Conservation (phyloP, 805 yeast species). For the Saccharomyces kudriavzevii region DNA sequence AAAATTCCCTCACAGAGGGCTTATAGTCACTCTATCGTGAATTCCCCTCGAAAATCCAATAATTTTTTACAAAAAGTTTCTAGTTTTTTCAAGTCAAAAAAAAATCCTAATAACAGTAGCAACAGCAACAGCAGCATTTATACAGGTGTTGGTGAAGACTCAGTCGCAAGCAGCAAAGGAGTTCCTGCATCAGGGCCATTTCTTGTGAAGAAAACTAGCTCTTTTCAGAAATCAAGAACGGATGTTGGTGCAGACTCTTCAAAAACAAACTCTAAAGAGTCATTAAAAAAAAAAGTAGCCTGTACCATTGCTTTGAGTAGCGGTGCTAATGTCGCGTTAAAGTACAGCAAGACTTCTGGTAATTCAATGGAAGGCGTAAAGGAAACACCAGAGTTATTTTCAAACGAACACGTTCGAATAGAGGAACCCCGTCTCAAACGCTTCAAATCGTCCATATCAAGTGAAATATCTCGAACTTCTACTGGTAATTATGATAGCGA, state of each 20-base stretch:
- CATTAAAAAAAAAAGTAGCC: conserved; percentile 1
- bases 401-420: background rate
- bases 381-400: background rate
- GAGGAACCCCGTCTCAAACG: conserved; percentile 17
- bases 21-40: background rate
- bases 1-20: background rate
- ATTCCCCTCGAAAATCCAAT: conserved; percentile 2
- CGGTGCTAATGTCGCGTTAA: background rate
- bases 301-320: background rate
- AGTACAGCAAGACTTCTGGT: conserved; percentile 1
- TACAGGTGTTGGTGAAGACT: background rate
- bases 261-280: conserved; percentile 2
- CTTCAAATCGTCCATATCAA: conserved; percentile 21
- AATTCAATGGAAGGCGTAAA: background rate
- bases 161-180: background rate
- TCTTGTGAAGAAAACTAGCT: background rate
- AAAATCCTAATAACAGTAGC: conserved; percentile 4
- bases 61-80: conserved; percentile 29
- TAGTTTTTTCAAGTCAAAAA: conserved; percentile 28
- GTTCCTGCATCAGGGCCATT: background rate
- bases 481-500: conserved; percentile 22
- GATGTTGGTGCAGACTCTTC: too few species aligned
- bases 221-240: background rate
- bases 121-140: background rate
- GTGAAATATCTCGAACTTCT: conserved; percentile 28